Conservation (phyloP, 805 yeast genomes). For the Millerozyma acaciae region DNA sequence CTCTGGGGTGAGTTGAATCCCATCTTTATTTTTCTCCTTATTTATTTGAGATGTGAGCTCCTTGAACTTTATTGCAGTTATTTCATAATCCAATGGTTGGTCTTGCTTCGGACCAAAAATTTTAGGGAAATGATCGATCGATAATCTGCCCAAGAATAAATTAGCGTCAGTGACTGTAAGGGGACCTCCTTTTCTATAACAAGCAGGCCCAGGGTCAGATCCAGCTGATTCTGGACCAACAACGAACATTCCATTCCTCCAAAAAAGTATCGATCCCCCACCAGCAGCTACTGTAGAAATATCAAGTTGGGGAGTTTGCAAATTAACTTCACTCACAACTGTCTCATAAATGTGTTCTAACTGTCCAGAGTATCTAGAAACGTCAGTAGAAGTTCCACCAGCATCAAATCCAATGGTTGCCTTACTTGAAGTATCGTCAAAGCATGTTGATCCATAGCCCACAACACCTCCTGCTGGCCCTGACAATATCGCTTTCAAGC, state of each 20-base stretch:
- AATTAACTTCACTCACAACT: constrained; percentile 40
- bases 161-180: constrained; percentile 85
- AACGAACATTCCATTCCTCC: constrained; percentile 40
- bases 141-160: constrained; percentile 62
- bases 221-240: constrained; percentile 89
- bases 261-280: constrained; percentile 34
- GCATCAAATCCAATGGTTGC: constrained; percentile 37
- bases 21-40: constrained; percentile 19
- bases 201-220: constrained; percentile 88
- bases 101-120: constrained; percentile 81
- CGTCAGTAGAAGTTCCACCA: constrained; percentile 47
- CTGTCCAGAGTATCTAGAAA: constrained; percentile 37
- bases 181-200: constrained; percentile 82
- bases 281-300: constrained; percentile 38
- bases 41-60: constrained; percentile 47
- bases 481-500: constrained; percentile 76
- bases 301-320: constrained; percentile 47
- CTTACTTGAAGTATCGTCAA: constrained; percentile 20
- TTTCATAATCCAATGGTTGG: constrained; percentile 45
- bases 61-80: constrained; percentile 48
- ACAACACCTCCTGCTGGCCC: constrained; percentile 98
- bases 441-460: constrained; percentile 81
- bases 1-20: constrained; percentile 20
- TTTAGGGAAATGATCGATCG: constrained; percentile 73
- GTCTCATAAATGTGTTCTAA: constrained; percentile 43